These are phyloP conservation scores for Porphyrellus cyaneotinctus DNA, from an alignment of 768 basidiomycete genomes.

Conservation along the genomic window DNA sequence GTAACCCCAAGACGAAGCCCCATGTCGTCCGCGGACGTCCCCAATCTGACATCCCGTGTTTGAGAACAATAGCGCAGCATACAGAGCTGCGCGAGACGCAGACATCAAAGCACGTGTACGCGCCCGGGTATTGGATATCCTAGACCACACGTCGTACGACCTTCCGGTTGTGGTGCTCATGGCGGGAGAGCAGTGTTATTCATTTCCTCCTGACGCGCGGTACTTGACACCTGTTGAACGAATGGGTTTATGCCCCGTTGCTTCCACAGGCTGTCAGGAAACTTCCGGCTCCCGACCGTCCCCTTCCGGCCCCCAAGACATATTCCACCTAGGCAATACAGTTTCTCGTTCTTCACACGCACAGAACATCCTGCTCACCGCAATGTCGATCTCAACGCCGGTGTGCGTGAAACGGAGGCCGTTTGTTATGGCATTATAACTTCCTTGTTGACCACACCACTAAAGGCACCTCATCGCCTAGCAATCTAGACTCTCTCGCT, in stretches of 20 bases:
- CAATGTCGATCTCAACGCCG: slow-evolving; percentile 14
- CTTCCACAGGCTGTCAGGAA: slow-evolving; percentile 12
- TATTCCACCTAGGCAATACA: neutral
- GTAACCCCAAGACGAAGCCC: slow-evolving; percentile 16
- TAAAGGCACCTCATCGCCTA: slow-evolving; percentile 2
- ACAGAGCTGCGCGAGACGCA: slow-evolving; percentile 1
- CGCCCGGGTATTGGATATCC: neutral
- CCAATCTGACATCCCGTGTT: slow-evolving; percentile 8
- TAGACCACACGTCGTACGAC: slow-evolving; percentile 1
- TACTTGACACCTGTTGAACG: neutral
- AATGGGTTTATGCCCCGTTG: neutral
- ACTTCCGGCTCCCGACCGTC: slow-evolving; percentile 5
- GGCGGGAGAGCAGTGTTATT: slow-evolving; percentile 2
- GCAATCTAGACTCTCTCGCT: slow-evolving; percentile 17
- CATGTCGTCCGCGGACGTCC: slow-evolving; percentile 22
- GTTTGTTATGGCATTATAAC: slow-evolving; percentile 13
- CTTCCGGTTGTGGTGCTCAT: neutral
- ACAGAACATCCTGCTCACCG: slow-evolving; percentile 3
- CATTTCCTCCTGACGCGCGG: slow-evolving; percentile 9
- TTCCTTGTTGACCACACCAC: slow-evolving; percentile 15
- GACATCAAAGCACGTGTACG: slow-evolving; percentile 3
- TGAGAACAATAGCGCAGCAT: slow-evolving; percentile 4
- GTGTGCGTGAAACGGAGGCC: slow-evolving; percentile 15
- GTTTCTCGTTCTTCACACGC: slow-evolving; percentile 18
- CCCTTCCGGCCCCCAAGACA: slow-evolving; percentile 5